Conservation (phyloP, 345 rosid species). For the Carallia pectinifolia region DNA sequence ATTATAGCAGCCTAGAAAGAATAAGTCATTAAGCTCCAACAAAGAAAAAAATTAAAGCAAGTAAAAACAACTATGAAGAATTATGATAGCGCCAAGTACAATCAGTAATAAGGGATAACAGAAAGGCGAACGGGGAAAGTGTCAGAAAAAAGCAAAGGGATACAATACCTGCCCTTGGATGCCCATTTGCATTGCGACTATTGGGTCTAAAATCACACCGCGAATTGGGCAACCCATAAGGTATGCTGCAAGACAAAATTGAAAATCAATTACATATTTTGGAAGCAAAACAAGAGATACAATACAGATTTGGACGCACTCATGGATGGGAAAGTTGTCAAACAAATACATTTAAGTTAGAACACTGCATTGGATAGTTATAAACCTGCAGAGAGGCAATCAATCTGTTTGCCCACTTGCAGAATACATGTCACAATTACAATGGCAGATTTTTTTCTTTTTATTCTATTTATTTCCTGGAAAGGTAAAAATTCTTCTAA, state of each 20-base stretch:
- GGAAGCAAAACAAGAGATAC: neutral
- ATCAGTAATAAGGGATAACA: neutral
- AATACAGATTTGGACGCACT: neutral
- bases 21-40: neutral
- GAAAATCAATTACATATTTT: conserved; percentile 11
- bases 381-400: neutral
- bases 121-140: neutral
- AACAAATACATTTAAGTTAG: neutral
- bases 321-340: neutral
- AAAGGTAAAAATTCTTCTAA: neutral
- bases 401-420: neutral
- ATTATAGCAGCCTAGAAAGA: neutral
- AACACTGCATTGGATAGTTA: neutral
- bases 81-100: neutral
- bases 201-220: conserved; percentile 88
- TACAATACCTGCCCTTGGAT: conserved; percentile 88
- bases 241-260: conserved; percentile 54
- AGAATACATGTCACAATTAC: neutral
- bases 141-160: conserved; percentile 1
- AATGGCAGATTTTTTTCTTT: neutral
- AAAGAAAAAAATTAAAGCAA: no score
- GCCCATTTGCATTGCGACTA: conserved; percentile 87
- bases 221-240: conserved; percentile 97
- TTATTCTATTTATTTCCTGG: neutral
- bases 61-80: no score